phyloP scores from a whole-genome alignment of 345 rosid species.

The Salix exigua region DNA sequence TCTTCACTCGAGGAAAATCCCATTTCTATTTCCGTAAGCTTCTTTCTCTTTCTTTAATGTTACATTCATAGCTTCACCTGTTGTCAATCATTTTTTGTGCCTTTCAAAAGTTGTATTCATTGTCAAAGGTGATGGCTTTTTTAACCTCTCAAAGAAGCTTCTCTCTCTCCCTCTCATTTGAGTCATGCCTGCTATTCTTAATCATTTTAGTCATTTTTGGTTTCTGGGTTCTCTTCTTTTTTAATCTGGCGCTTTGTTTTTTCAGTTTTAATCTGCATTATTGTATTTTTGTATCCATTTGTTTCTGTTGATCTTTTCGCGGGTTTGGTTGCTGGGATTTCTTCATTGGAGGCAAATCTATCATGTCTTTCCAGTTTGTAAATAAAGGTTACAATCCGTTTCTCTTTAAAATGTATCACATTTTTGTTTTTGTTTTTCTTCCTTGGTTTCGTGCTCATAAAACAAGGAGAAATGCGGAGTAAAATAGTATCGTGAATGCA shows the following conservation, averaged over 20 bases:
- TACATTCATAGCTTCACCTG: slow-evolving; percentile 7
- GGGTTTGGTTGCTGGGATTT: slow-evolving; percentile 24
- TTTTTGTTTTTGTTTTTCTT: not conserved
- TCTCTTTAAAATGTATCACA: not conserved
- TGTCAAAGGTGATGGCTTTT: slow-evolving; percentile 21
- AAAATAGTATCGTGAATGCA: not conserved
- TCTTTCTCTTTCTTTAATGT: slow-evolving; percentile 11
- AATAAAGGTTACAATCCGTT: slow-evolving; percentile 12
- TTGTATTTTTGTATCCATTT: not conserved
- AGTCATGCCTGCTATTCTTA: not conserved
- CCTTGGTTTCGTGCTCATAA: not conserved
- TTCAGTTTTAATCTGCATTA: not conserved
- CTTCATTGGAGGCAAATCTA: not conserved
- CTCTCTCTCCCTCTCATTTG: not conserved
- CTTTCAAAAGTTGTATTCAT: not conserved
- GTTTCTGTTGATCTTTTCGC: not conserved
- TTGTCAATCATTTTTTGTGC: slow-evolving; percentile 1
- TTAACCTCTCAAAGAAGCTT: not conserved
- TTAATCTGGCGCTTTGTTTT: not conserved
- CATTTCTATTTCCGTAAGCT: slow-evolving; percentile 29
- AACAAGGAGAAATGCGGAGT: slow-evolving; percentile 1
- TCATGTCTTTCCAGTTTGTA: slow-evolving; percentile 17
- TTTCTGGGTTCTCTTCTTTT: slow-evolving; percentile 8
- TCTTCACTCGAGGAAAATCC: slow-evolving; percentile 42
- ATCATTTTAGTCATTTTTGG: not conserved